phyloP scores from a whole-genome alignment of 129 eudicot genomes.

The Chrysanthemum lavandulifolium region DNA sequence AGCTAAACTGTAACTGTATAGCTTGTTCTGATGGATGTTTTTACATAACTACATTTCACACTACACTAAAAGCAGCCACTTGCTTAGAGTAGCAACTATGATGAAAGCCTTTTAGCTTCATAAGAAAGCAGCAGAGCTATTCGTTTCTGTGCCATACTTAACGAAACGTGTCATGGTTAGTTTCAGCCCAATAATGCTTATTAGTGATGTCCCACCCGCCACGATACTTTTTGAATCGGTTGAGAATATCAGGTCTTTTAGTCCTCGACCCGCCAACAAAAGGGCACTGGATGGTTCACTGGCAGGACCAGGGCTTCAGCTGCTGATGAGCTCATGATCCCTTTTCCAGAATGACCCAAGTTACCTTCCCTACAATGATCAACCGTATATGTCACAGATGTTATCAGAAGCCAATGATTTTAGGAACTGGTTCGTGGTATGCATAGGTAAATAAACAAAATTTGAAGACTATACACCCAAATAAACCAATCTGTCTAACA shows the following conservation, averaged over 20 bases:
- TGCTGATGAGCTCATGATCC: slow-evolving; percentile 34
- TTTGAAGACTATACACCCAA: no score
- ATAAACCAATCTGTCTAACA: not conserved
- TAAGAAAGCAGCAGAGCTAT: not conserved
- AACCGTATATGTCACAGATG: slow-evolving; percentile 14
- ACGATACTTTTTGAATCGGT: slow-evolving; percentile 52
- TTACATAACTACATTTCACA: no score
- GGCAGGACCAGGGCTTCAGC: slow-evolving; percentile 57
- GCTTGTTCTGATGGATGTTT: slow-evolving; percentile 41
- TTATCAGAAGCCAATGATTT: not conserved
- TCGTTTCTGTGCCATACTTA: slow-evolving; percentile 12
- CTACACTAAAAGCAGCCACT: no score
- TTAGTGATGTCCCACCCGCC: slow-evolving; percentile 92
- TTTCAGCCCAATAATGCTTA: slow-evolving; percentile 48
- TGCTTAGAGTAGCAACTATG: not conserved
- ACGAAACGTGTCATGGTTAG: not conserved
- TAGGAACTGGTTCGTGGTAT: no score
- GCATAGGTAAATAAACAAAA: no score
- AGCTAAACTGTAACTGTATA: slow-evolving; percentile 67
- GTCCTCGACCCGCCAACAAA: slow-evolving; percentile 74
- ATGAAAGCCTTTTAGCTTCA: not conserved
- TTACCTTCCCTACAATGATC: slow-evolving; percentile 53
- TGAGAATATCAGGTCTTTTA: slow-evolving; percentile 73
- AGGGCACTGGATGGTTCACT: slow-evolving; percentile 44
- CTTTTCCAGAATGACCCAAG: slow-evolving; percentile 60